phyloP scores from a whole-genome alignment of 371 early-diverging fungal species.

The Mucor lusitanicus region DNA sequence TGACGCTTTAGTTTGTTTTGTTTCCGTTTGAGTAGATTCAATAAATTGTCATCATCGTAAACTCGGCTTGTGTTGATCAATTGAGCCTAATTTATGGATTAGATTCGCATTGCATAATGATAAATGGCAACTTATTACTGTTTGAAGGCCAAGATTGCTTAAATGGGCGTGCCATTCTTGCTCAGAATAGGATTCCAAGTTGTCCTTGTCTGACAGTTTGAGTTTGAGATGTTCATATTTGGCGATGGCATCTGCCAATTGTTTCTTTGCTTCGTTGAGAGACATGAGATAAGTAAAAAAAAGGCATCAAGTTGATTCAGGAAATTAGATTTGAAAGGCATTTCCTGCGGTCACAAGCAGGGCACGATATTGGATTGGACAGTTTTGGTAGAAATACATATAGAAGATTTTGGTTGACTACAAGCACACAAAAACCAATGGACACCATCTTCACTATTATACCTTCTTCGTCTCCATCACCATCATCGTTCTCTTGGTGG shows the following conservation, averaged over 20 bases:
- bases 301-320: too few species aligned
- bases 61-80: slow-evolving; percentile 15
- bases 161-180: slow-evolving; percentile 19
- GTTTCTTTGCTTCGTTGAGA: slow-evolving; percentile 11
- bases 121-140: slow-evolving; percentile 13
- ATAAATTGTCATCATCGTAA: background rate
- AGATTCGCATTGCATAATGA: background rate
- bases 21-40: slow-evolving; percentile 6
- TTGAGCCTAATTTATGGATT: slow-evolving; percentile 12
- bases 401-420: too few species aligned
- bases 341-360: too few species aligned
- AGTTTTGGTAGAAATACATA: too few species aligned
- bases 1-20: slow-evolving; percentile 18
- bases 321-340: too few species aligned
- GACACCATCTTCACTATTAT: too few species aligned
- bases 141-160: slow-evolving; percentile 12
- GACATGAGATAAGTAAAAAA: slow-evolving; percentile 11
- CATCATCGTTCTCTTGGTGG: too few species aligned
- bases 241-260: slow-evolving; percentile 19
- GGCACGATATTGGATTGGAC: too few species aligned
- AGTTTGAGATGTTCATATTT: slow-evolving; percentile 12
- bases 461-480: too few species aligned
- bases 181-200: slow-evolving; percentile 6
- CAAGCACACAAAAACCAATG: too few species aligned
- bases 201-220: background rate